Evolutionary conservation across 192 early-diverging fungal species (phyloP), one percentile per base, ranked within the genome.

Genomic region (Mortierella claussenii): DNA sequence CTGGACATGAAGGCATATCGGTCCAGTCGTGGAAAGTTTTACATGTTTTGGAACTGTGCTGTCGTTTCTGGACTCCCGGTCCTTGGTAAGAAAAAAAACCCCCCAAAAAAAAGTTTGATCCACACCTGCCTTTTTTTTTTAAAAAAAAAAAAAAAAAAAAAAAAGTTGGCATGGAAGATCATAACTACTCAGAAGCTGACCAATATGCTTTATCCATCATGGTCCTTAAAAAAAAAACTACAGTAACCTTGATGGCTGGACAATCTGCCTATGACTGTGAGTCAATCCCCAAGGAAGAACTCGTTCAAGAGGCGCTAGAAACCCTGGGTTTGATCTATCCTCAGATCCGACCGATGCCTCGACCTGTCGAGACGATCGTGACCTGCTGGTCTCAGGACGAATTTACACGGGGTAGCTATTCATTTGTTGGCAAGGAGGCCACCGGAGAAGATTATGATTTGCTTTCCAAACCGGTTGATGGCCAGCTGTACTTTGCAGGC

Each of bases 181-280:
- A n/a, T n/a, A n/a, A n/a, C n/a, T n/a, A n/a, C n/a, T n/a, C n/a
- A n/a, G n/a, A n/a, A n/a, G n/a, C 7, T 40, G 37, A 40, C 37
- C 7, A 40, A 40, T 13, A 40, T 40, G 37, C 13, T 10, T 40
- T 10, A 40, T 13, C 37, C 13, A 40, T 45, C 5, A 20, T n/a
- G n/a, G n/a, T n/a, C n/a, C n/a, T n/a, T n/a, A n/a, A n/a, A n/a
- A n/a, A n/a, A n/a, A n/a, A n/a, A n/a, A n/a, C 7, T 2, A 30
- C 57, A 75, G 70, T 75, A 36, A 66, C 70, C 10, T 34, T 75
- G 3, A 75, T 75, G 70, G 70, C 70, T 18, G 70, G 70, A 32
- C 70, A 75, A 20, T 75, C 70, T 18, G 70, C 70, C 4, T 75
- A 75, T 47, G 70, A 75, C 57, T 65, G 61, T 18, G 70, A 75